Percentiles rank a stretch among this genome's conserved stretches.
Evolutionary conservation across 495 filamentous ascomycete genomes (phyloP).

Genomic region (Hypoxylon fragiforme): DNA sequence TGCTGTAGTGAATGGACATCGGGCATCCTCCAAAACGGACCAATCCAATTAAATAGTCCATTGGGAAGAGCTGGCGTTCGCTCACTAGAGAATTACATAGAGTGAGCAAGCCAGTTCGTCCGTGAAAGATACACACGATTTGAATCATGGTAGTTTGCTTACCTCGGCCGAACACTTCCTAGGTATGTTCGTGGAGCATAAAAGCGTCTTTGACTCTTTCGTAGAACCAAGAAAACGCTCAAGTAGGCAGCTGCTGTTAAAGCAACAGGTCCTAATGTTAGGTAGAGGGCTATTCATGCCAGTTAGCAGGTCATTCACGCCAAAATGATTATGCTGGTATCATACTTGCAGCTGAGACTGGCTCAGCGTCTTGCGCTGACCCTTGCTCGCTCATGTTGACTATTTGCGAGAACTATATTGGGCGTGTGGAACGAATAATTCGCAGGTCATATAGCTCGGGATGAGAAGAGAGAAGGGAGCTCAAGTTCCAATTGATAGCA

Average conservation of each 20-base stretch:
- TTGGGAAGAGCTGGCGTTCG: slow-evolving; percentile 68
- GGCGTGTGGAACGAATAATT: background rate
- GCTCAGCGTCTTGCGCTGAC: slow-evolving; percentile 10
- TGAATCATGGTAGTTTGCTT: slow-evolving; percentile 28
- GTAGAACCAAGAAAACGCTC: slow-evolving; percentile 73
- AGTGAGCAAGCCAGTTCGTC: slow-evolving; percentile 10
- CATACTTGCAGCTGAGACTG: slow-evolving; percentile 30
- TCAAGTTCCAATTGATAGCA: slow-evolving; percentile 7
- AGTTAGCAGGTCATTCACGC: slow-evolving; percentile 8
- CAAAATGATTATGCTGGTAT: background rate
- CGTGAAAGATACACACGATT: background rate
- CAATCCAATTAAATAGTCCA: slow-evolving; percentile 76
- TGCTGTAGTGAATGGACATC: slow-evolving; percentile 86
- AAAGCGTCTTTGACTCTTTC: slow-evolving; percentile 69
- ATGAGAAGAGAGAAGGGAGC: background rate
- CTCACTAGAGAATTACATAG: slow-evolving; percentile 50
- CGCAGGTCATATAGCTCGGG: no score
- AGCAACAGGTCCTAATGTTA: slow-evolving; percentile 69
- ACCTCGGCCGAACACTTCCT: slow-evolving; percentile 69
- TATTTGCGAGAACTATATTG: slow-evolving; percentile 2
- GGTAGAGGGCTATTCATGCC: slow-evolving; percentile 28
- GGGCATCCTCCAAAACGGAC: slow-evolving; percentile 73
- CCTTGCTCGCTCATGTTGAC: slow-evolving; percentile 35
- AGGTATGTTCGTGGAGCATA: slow-evolving; percentile 92
- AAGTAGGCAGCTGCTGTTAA: slow-evolving; percentile 68